phyloP scores from a whole-genome alignment of 2,329 filamentous ascomycete genomes.

The Alternaria hordeiaustralica region DNA sequence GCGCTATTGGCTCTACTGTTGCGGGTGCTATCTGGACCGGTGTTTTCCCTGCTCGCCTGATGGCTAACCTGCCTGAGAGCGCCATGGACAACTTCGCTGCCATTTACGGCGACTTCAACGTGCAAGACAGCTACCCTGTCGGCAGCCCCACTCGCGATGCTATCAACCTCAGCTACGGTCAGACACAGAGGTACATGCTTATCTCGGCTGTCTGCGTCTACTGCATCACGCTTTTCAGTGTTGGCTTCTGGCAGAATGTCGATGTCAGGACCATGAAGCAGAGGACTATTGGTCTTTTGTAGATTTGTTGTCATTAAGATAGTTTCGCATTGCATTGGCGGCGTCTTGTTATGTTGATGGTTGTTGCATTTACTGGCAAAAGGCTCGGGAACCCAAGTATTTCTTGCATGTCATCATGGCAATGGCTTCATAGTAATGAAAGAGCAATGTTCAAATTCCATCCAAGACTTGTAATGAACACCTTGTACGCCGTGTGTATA shows the following conservation, averaged over 20 bases:
- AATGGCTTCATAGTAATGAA: background rate
- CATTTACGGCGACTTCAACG: constrained; percentile 61
- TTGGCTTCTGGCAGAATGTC: constrained; percentile 39
- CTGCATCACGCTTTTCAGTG: constrained; percentile 29
- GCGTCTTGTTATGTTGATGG: background rate
- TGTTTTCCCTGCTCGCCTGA: constrained; percentile 61
- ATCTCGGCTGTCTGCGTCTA: constrained; percentile 44
- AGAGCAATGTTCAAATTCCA: background rate
- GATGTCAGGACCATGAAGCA: constrained; percentile 43
- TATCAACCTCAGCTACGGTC: constrained; percentile 47
- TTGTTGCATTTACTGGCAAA: background rate
- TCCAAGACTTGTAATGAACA: background rate
- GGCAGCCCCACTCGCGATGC: constrained; percentile 58
- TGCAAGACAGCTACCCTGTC: constrained; percentile 61
- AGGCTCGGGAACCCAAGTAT: background rate
- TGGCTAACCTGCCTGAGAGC: constrained; percentile 53
- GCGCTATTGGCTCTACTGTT: constrained; percentile 57
- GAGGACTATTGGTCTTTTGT: constrained; percentile 41
- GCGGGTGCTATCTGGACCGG: constrained; percentile 70
- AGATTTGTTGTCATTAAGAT: background rate
- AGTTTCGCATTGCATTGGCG: background rate
- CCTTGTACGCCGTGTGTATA: background rate
- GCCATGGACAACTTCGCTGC: constrained; percentile 43
- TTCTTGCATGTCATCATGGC: background rate
- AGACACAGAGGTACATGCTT: constrained; percentile 48